Conservation (phyloP, 768 basidiomycete genomes). For the Tulasnella sp. region DNA sequence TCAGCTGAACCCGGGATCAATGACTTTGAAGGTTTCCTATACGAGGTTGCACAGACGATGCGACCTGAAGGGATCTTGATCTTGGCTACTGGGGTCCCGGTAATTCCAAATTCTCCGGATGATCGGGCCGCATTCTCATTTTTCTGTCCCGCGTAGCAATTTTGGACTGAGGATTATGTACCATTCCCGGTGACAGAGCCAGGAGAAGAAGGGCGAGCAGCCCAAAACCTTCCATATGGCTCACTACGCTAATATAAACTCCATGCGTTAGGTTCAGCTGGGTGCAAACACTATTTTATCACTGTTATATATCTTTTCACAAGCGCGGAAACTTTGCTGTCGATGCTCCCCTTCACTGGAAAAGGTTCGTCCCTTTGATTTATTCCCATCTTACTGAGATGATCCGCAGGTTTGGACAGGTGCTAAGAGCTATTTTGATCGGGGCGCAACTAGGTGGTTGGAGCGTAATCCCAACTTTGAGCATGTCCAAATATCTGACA, state of each 20-base stretch:
- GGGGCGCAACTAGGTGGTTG: background rate
- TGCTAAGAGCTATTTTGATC: no score
- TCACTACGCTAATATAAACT: no score
- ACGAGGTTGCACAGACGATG: slow-evolving; percentile 3
- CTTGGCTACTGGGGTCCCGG: background rate
- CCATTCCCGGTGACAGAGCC: background rate
- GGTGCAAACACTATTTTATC: background rate
- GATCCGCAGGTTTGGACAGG: no score
- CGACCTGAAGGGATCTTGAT: background rate
- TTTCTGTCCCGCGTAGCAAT: background rate
- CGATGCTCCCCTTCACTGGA: background rate
- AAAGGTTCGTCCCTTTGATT: background rate
- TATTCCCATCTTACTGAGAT: background rate
- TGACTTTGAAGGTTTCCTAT: slow-evolving; percentile 1
- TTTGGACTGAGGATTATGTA: background rate
- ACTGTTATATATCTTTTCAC: background rate
- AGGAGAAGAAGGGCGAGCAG: slow-evolving; percentile 4
- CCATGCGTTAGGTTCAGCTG: slow-evolving; percentile 8
- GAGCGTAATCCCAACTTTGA: slow-evolving; percentile 6
- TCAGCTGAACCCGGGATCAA: background rate
- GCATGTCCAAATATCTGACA: background rate
- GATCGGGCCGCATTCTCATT: no score
- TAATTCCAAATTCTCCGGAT: background rate
- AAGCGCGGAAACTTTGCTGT: background rate
- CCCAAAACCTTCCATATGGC: no score